Evolutionary conservation across 2,329 filamentous ascomycete genomes (phyloP), one percentile per base, ranked within the genome.

Genomic region (Dichotomopilus funicola): DNA sequence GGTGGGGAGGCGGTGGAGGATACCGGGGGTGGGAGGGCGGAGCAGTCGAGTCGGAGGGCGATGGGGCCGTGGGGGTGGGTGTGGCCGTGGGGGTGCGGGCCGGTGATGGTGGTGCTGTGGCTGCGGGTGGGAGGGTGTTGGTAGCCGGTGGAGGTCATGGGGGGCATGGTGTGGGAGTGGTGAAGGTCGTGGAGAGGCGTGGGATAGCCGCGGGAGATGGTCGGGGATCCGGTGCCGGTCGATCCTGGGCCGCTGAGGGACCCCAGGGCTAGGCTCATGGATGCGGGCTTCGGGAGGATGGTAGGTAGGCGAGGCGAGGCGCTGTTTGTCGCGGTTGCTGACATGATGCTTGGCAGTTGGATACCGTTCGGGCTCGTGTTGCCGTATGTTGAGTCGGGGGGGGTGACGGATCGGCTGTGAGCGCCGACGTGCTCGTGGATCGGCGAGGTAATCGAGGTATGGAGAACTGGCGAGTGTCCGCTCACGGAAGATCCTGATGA

Each of bases 211-310:
- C 70, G 70, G 11, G 66, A 64, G 27, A 71, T 67, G 5, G 71
- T 66, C 8, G 73, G 68, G 6, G 70, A 70, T 4, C 70, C 65
- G 46, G 66, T 64, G 9, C 70, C 65, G 33, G 66, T 53, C 19
- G 60, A 53, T 36, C 42, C 40, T 1, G 57, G 38, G 4, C 19
- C 49, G 13, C 43, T 46, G 8, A 59, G 48, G 2, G 55, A 63
- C 12, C 68, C 65, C 11, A 71, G 68, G 1, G 72, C 66, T 36
- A 78, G 70, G n/a, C 70, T 68, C 74, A 80, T 78, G 54, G 74
- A 70, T 11, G 73, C 69, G 3, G 85, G 85, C 73, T 87, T 88
- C 55, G 86, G 85, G 13, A 88, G 76, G 58, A 88, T 85, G 59
- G 79, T 78, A 42, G 79, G 80, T 57, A 81, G 78, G 52, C 75